Percentiles rank a stretch among this genome's conserved stretches.
These are phyloP conservation scores for Nicotiana attenuata DNA, from an alignment of 257 asterid genomes.

Conservation along the genomic window DNA sequence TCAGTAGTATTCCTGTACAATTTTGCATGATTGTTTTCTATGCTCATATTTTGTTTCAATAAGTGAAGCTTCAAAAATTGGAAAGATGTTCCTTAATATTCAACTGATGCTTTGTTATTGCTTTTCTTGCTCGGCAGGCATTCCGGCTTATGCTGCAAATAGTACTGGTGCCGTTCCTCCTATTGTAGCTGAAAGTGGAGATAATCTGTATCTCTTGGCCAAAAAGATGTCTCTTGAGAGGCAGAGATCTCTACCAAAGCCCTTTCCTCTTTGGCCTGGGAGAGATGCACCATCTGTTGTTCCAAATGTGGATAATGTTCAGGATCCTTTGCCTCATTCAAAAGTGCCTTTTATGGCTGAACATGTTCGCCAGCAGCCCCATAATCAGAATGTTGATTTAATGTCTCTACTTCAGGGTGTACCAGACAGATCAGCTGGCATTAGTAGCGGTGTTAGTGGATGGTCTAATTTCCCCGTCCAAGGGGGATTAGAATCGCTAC, in stretches of 20 bases:
- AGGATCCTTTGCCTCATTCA: constrained; percentile 47
- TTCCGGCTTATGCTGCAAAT: constrained; percentile 55
- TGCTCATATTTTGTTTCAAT: background rate
- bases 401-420: constrained; percentile 55
- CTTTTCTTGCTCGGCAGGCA: constrained; percentile 41
- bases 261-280: constrained; percentile 60
- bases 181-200: constrained; percentile 47
- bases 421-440: constrained; percentile 46
- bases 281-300: constrained; percentile 46
- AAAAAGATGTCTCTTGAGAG: constrained; percentile 59
- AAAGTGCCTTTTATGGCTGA: constrained; percentile 50
- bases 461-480: constrained; percentile 75
- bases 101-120: background rate
- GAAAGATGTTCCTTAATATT: background rate
- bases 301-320: constrained; percentile 40
- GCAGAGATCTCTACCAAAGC: constrained; percentile 63
- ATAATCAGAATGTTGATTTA: constrained; percentile 58
- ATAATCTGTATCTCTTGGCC: constrained; percentile 55
- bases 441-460: constrained; percentile 45
- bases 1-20: background rate
- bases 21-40: background rate
- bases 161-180: constrained; percentile 39
- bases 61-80: constrained; percentile 3
- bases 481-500: constrained; percentile 52
- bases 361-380: constrained; percentile 36